These are phyloP conservation scores for Dryas integrifolia DNA, from an alignment of 331 rosid species.

Conservation along the genomic window DNA sequence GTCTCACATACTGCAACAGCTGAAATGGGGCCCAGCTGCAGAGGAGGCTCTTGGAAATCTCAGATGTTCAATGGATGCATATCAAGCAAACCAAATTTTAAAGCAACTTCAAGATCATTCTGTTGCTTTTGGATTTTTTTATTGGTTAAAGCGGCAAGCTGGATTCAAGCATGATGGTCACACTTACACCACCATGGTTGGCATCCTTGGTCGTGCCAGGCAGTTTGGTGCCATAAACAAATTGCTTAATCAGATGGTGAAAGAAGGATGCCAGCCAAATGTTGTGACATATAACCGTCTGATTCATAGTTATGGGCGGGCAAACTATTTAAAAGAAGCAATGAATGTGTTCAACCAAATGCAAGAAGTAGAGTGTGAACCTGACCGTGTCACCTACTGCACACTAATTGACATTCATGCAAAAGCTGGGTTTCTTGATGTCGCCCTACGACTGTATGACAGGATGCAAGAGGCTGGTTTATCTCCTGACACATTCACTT, in stretches of 20 bases:
- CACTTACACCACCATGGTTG: slow-evolving; percentile 93
- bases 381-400: slow-evolving; percentile 94
- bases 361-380: slow-evolving; percentile 73
- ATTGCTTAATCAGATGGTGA: slow-evolving; percentile 77
- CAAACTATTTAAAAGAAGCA: slow-evolving; percentile 85
- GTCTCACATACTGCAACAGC: slow-evolving; percentile 54
- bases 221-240: slow-evolving; percentile 73
- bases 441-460: slow-evolving; percentile 79
- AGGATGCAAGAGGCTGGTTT: slow-evolving; percentile 87
- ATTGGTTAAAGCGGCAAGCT: slow-evolving; percentile 70
- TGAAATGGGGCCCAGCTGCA: slow-evolving; percentile 73
- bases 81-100: slow-evolving; percentile 84
- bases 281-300: slow-evolving; percentile 89
- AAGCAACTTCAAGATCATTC: slow-evolving; percentile 76
- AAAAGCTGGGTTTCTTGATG: slow-evolving; percentile 82
- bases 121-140: slow-evolving; percentile 75
- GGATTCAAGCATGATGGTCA: slow-evolving; percentile 86
- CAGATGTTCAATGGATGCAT: slow-evolving; percentile 61
- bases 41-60: slow-evolving; percentile 72
- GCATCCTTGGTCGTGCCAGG: slow-evolving; percentile 83
- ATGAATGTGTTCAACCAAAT: slow-evolving; percentile 68
- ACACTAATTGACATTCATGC: slow-evolving; percentile 97
- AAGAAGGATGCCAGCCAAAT: slow-evolving; percentile 84
- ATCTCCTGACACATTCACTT: slow-evolving; percentile 88
- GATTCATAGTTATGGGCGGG: slow-evolving; percentile 89